Base-by-base conservation (phyloP, 208 protist genomes). In the Trypanosoma mega region DNA sequence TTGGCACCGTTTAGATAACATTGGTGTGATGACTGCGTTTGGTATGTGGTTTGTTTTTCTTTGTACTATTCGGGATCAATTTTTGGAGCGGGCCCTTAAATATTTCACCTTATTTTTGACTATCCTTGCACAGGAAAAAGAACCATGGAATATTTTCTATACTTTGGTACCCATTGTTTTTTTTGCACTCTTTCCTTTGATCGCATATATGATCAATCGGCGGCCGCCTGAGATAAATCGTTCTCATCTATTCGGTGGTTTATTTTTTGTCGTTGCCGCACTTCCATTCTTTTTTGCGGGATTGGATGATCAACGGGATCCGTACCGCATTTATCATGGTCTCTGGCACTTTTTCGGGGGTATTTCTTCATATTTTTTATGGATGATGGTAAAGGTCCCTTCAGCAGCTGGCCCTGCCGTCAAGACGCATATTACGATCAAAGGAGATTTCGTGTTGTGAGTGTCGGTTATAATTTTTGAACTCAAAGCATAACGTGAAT, bases 1-100 rank as follows among this genome's bases (percentile, higher is more conserved):
- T 61, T 94, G 84, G 85, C 87, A 94, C 47, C 72, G 74, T 0
- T 64, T 94, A 1, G 84, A 92, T 63, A 94, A 94, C 54, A 63
- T 94, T 30, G 68, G 65, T 21, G 73, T 79, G 9, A 62, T 92
- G 39, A 54, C 72, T 26, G 62, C 63, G 6, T 41, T 88, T 2
- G 82, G 82, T 2, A 74, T 83, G 27, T 79, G 77, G 73, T 75
- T 56, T 36, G 65, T 85, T 0, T 87, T 70, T 46, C 45, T 79
- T 7, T 72, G 68, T 51, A 59, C 64, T 39, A 57, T 91, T 26
- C 37, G 41, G 2, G 73, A 76, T 54, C 61, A 51, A 12, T 41
- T 73, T 2, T 39, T 86, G 36, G 75, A 87, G 23, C 73, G 63
- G 24, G 36, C 37, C 29, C 55, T 55, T 51, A 88, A 88, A 51